Evolutionary conservation across 1,139 yeast species (phyloP), one percentile per base, ranked within the genome.

Genomic region (Groenewaldozyma auringiensis): DNA sequence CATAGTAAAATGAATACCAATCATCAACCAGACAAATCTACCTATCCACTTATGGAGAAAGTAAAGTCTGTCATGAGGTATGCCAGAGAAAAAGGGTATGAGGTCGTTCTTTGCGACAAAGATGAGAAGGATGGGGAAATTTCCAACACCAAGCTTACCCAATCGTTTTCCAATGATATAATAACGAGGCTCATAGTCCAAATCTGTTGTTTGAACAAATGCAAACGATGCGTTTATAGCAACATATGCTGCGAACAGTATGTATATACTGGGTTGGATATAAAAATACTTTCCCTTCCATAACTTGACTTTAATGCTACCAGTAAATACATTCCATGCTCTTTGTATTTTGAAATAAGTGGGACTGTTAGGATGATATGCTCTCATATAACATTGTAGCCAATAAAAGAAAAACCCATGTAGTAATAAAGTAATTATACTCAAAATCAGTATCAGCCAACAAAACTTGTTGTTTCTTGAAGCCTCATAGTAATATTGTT

Each of bases 21-120:
- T 59, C 62, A 69, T 59, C 2, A 56, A 41, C 62, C 72, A 72
- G 60, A 71, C 62, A 17, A 62, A 55, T 37, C 76, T 59, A 16
- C 74, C 69, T 32, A 73, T 55, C 78, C 78, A 73, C 40, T 66
- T 64, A 52, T 74, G 79, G 27, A 73, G 55, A 32, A 69, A 60
- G 2, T 61, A 56, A 3, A 71, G 49, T 43, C 71, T 61, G 47
- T 73, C 77, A 45, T 64, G 69, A 17, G 71, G 63, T 35, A 74
- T 60, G 0, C 79, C 79, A 1, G 74, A 60, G 3, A 72, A 45
- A 1, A 70, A 58, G 2, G 72, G 61, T 1, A 74, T 50, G 13
- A 71, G 50, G 50, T 73, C 75, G 49, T 71, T 67, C 49, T 72
- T 73, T 21, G 66, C 59, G 2, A 70, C 62, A 44, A 67, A 55